Evolutionary conservation across 2,329 filamentous ascomycete species (phyloP), one percentile per base, ranked within the genome.

Genomic region (Botrytis byssoidea): DNA sequence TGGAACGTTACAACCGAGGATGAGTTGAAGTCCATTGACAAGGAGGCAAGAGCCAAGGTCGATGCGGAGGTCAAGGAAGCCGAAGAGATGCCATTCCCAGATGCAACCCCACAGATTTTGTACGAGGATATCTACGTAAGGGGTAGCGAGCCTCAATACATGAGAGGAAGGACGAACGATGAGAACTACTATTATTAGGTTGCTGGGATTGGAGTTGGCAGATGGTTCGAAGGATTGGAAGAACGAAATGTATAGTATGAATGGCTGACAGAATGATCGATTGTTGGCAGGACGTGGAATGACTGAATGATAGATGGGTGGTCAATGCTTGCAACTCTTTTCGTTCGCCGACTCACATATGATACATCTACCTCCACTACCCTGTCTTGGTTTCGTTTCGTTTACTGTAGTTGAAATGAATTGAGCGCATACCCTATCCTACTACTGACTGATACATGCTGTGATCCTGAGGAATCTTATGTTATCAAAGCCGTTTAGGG

Each of bases 101-200:
- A 97, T 67, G 83, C 92, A 73, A 97, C 89, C 75, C 86, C 91
- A 72, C 89, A 94, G 84, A 96, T 96, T 79, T 88, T 99, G 79
- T 99, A 89, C 84, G 95, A 99, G 90, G 95, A 98, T 84, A 97
- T 98, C 83, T 98, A 97, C 85, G 94, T 95, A 80, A 88, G 88
- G 77, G 95, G 95, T 78, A 92, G 89, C 75, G 95, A 98, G 89
- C 95, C 95, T 74, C 86, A 90, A 81, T 97, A 92, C 87, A 89
- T 97, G 85, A 90, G 95, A 80, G 95, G 95, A 79, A 89, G 95
- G 76, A 94, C 92, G 74, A 88, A 92, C 72, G 95, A 98, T 82
- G 96, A 98, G 92, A 95, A 94, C 85, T 96, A 91, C 86, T 98
- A 85, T 80, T 85, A 84, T 73, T 82, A 84, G 75, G 71, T 68